Evolutionary conservation across 2,329 filamentous ascomycete species (phyloP), one percentile per base, ranked within the genome.

Genomic region (Calonectria pteridis): DNA sequence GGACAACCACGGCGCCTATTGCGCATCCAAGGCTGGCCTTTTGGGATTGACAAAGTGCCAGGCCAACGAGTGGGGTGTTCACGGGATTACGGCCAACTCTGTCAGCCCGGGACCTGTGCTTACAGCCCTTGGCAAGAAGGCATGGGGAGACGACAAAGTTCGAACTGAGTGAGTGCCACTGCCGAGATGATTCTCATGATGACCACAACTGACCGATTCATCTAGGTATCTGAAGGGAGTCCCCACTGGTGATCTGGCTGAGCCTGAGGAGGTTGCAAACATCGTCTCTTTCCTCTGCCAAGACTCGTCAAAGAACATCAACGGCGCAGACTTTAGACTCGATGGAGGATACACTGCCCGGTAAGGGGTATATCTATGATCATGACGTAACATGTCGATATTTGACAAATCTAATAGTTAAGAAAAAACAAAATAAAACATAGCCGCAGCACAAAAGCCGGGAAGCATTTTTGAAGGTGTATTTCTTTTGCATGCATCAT

Each of bases 291-390:
- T 70, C 35, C 18, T 70, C 20, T 70, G 67, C 37, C 67, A 70
- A 33, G 58, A 64, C 10, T 70, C 67, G 13, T 64, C 58, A 13
- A 70, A 55, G 23, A 70, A 70, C 28, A 55, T 70, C 28, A 70
- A 65, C 18, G 67, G 67, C 4, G 50, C 59, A 10, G 67, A 70
- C 40, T 46, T 70, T 33, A 64, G 37, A 23, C 35, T 70, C 14
- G 67, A 70, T n/a, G 67, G 67, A 33, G 67, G 67, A 29, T 70
- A 70, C 35, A 70, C 67, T n/a, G 49, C 67, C 49, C 46, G 59
- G 29, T 70, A 35, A 70, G n/a, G n/a, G 10, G 18, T 26, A 29
- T 46, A 1, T n/a, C n/a, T 18, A 14, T 46, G 9, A 23, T 2
- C 9, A 23, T 11, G n/a, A 46, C 13, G 20, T 23, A 46, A 20